phyloP scores from a whole-genome alignment of 768 basidiomycete genomes.

The Boletus fagicola region DNA sequence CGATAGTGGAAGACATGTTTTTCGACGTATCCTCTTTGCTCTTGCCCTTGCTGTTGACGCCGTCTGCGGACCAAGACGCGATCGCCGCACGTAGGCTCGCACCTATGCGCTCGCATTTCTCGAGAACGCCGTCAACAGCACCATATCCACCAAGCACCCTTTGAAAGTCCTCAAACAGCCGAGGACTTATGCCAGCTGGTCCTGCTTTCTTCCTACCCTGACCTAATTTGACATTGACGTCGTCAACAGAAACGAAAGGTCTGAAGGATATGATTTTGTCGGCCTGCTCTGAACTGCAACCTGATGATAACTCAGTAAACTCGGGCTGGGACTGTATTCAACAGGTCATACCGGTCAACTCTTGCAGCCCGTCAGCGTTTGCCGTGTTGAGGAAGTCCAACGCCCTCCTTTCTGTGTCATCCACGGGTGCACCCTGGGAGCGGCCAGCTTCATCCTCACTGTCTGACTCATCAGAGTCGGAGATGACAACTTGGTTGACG shows the following conservation, averaged over 20 bases:
- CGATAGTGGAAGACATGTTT: conserved; percentile 21
- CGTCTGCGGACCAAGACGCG: conserved; percentile 64
- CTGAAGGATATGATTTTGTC: conserved; percentile 71
- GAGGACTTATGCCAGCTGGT: conserved; percentile 78
- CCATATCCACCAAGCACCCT: conserved; percentile 83
- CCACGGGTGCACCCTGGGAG: conserved; percentile 34
- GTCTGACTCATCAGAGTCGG: conserved; percentile 55
- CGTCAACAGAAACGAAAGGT: conserved; percentile 75
- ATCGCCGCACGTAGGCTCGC: conserved; percentile 69
- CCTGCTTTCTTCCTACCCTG: conserved; percentile 88
- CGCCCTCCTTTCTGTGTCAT: conserved; percentile 48
- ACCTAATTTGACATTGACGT: conserved; percentile 71
- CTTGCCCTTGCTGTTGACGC: conserved; percentile 36
- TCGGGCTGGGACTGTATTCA: not conserved
- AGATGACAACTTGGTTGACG: conserved; percentile 59
- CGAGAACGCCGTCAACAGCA: conserved; percentile 84
- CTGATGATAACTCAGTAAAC: conserved; percentile 36
- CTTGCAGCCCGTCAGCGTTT: conserved; percentile 61
- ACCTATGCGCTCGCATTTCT: conserved; percentile 87
- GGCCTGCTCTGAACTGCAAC: conserved; percentile 82
- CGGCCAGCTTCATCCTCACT: conserved; percentile 43
- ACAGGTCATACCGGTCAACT: conserved; percentile 61
- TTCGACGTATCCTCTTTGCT: conserved; percentile 34
- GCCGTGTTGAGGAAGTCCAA: conserved; percentile 70
- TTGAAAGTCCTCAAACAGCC: conserved; percentile 88